Evolutionary conservation across 2,329 filamentous ascomycete genomes (phyloP).

Genomic region (Trichoderma pleuroti): DNA sequence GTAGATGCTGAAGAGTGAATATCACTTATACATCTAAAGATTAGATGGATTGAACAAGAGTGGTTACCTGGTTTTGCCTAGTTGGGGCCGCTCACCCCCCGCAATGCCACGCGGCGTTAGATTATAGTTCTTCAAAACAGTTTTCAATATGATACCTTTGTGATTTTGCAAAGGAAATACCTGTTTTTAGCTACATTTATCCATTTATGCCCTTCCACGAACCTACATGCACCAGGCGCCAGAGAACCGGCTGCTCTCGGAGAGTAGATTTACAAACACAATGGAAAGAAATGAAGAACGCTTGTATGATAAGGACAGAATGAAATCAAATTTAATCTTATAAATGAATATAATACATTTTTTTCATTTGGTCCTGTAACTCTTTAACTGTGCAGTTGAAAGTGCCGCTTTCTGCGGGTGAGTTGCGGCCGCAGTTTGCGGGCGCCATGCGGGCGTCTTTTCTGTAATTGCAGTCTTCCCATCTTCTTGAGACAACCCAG

Average conservation of each 20-base stretch:
- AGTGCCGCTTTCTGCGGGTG: not conserved
- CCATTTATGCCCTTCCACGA: not conserved
- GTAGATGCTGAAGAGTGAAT: not conserved
- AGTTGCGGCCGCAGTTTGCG: not conserved
- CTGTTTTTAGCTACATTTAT: not conserved
- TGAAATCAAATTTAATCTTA: not conserved
- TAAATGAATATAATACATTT: not conserved
- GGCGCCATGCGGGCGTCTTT: not conserved
- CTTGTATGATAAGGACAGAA: rapidly evolving
- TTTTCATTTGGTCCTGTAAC: not conserved
- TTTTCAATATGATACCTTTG: not conserved
- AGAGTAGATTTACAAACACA: too few species aligned
- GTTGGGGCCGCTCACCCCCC: not conserved
- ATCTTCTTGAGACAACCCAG: not conserved
- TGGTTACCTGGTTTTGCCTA: not conserved
- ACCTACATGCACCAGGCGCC: too few species aligned
- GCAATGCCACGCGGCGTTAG: not conserved
- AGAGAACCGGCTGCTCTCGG: too few species aligned
- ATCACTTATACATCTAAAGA: too few species aligned
- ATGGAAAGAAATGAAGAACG: too few species aligned
- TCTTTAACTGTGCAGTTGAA: not conserved
- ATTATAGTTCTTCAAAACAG: not conserved
- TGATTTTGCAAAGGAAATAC: not conserved
- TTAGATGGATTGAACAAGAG: not conserved
- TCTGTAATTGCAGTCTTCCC: not conserved